phyloP scores from a whole-genome alignment of 805 yeast species.

The Kodamaea fukazawae region DNA sequence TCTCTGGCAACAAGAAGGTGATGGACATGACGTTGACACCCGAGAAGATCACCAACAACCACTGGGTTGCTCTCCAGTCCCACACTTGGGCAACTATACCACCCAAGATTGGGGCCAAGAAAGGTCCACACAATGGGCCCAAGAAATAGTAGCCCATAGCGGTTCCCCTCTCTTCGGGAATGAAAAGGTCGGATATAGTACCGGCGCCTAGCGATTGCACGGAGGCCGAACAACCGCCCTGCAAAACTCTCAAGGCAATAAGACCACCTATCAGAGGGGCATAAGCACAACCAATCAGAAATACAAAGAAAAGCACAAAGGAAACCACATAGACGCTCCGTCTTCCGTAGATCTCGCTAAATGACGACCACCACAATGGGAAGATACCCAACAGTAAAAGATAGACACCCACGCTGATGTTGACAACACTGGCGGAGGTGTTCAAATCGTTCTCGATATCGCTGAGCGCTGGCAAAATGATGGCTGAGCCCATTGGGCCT shows the following conservation, averaged over 20 bases:
- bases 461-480: slow-evolving; percentile 73
- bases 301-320: slow-evolving; percentile 59
- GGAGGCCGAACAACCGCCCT: slow-evolving; percentile 81
- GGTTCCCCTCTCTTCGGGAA: slow-evolving; percentile 65
- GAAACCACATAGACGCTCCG: slow-evolving; percentile 70
- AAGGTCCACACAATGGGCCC: slow-evolving; percentile 80
- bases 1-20: slow-evolving; percentile 70
- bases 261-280: slow-evolving; percentile 59
- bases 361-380: slow-evolving; percentile 87
- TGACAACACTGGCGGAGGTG: slow-evolving; percentile 60
- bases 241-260: slow-evolving; percentile 64
- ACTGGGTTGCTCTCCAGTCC: slow-evolving; percentile 90
- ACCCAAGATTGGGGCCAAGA: slow-evolving; percentile 74
- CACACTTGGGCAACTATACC: slow-evolving; percentile 68
- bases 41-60: slow-evolving; percentile 72
- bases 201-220: slow-evolving; percentile 93
- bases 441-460: slow-evolving; percentile 54
- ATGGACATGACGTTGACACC: slow-evolving; percentile 51
- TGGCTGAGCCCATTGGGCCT: slow-evolving; percentile 90
- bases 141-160: slow-evolving; percentile 79
- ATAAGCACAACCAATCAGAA: slow-evolving; percentile 70
- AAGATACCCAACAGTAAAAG: slow-evolving; percentile 70
- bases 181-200: slow-evolving; percentile 71
- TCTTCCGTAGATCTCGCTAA: slow-evolving; percentile 74
- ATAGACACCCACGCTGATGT: slow-evolving; percentile 78